Evolutionary conservation across 352 stramenopile genomes (phyloP), one percentile per base, ranked within the genome.

Genomic region (Phytophthora brassicae): DNA sequence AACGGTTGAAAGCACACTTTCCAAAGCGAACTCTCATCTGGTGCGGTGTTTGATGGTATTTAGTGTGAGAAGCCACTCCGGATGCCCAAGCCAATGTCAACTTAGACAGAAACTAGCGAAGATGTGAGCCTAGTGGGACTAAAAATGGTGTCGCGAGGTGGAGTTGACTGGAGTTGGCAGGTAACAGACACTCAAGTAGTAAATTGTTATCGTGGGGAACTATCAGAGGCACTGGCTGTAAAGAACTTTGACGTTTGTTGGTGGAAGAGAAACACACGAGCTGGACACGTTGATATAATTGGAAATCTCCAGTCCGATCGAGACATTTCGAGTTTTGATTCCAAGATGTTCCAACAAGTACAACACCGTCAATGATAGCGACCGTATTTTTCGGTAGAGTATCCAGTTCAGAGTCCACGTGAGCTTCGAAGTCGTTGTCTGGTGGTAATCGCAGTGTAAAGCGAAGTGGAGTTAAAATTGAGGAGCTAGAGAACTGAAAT

Each of bases 71-170:
- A 88, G 60, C 72, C 79, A 24, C 74, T 89, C 39, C 44, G 64
- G 12, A 89, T 87, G 79, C 79, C 79, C 55, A 89, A 89, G 64
- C 77, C 77, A 42, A 85, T 88, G 74, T 70, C 56, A 49, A 84
- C 86, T 65, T 86, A 81, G 69, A n/a, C 23, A 44, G 33, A 13
- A 13, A 39, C 33, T 49, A 72, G 26, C 47, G 36, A 23, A 52
- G 68, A 13, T 55, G 13, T 3, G 59, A 58, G 16, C 60, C 65
- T 6, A 66, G 2, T 24, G 59, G 42, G 13, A 58, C 24, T 29
- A 72, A 20, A 41, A 66, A 54, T 7, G 38, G 28, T 19, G 65
- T 56, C 16, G 56, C n/a, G 2, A 69, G 28, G 45, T n/a, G 16
- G 2, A 51, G 20, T 35, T 26, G 22, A 24, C n/a, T 44, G 7